Base-by-base conservation (phyloP, 2,329 filamentous ascomycete species). In the Tolypocladium inflatum region DNA sequence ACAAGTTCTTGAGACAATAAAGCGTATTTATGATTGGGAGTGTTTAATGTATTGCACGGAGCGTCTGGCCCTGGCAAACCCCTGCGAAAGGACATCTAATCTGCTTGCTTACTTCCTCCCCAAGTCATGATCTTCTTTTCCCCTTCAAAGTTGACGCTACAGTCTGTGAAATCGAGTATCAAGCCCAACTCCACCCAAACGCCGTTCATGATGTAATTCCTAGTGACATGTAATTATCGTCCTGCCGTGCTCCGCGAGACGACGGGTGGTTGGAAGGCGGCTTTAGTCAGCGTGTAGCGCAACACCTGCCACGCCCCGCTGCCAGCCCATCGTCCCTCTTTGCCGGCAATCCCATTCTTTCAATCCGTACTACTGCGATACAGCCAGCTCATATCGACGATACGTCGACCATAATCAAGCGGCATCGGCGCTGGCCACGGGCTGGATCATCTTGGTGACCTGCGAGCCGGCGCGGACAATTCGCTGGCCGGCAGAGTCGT, bases 401-500 rank as follows among this genome's bases (percentile, higher is more conserved):
- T 35, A 19, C 7, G 1, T 15, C 35, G 30, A 21, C 42, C 2
- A n/a, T 23, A 4, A 15, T 75, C 70, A 93, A 68, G 91, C 91
- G 63, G 91, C 91, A 74, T 91, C 91, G 60, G 92, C 92, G 66
- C 86, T 92, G 62, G 87, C 85, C 57, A 90, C 84, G 51, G 92
- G 91, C 72, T 91, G 85, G 23, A 85, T 77, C 55, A 95, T 84
- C 75, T 90, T 91, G 65, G 92, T 97, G 60, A 90, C 83, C 77
- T 97, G 92, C 67, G 85, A 80, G 57, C 91, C 91, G 63, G 92
- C 91, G 63, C 92, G 88, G 68, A 95, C 84, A 65, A 97, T 91
- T 63, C 89, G 86, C 73, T 90, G 83, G 55, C 91, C 92, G 57
- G 84, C 79, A 19, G 86, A 88, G 71, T 96, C 92, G 71, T 90